Evolutionary conservation across 768 basidiomycete species (phyloP), one percentile per base, ranked within the genome.

Genomic region (Kwoniella sp.): DNA sequence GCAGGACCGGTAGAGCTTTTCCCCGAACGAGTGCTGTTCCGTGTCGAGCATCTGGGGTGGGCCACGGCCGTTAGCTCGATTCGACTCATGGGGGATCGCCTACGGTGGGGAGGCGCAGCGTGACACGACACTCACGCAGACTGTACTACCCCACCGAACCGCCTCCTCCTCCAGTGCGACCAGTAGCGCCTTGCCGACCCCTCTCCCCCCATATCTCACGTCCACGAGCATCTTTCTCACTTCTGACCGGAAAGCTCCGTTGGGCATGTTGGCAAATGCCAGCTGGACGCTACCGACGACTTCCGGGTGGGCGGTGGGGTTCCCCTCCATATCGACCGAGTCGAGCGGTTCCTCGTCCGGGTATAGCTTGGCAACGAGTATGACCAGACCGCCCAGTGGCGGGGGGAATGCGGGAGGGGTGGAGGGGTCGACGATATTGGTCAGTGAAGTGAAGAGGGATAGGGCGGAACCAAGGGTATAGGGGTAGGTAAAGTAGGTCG

Each of bases 221-320:
- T 56, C 53, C 14, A 56, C 53, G 19, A 56, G 19, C 34, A 50
- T 27, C n/a, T 56, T 50, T 12, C 54, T 40, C 0, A 50, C 54
- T 41, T 56, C 54, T 3, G 23, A 44, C n/a, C 54, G 29, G 42
- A 27, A 34, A 9, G 38, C 47, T 3, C 54, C 53, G 26, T 56
- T 56, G 5, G 53, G 47, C 10, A 27, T 56, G 11, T 20, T 22
- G 17, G 29, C 29, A 28, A 49, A 56, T 1, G 53, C 47, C 26
- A 56, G 25, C 26, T 56, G 53, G 10, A 56, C 53, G 3, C 39
- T 42, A 5, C 53, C 53, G 4, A 56, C 31, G 7, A 56, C 44
- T 1, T 56, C 53, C 6, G 46, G 29, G n/a, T 56, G 19, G 1
- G 12, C 40, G 3, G 53, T 32, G 31, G 8, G 8, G 31, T 38